Evolutionary conservation across 2,329 filamentous ascomycete species (phyloP).

Genomic region (Didymellaceae sp.): DNA sequence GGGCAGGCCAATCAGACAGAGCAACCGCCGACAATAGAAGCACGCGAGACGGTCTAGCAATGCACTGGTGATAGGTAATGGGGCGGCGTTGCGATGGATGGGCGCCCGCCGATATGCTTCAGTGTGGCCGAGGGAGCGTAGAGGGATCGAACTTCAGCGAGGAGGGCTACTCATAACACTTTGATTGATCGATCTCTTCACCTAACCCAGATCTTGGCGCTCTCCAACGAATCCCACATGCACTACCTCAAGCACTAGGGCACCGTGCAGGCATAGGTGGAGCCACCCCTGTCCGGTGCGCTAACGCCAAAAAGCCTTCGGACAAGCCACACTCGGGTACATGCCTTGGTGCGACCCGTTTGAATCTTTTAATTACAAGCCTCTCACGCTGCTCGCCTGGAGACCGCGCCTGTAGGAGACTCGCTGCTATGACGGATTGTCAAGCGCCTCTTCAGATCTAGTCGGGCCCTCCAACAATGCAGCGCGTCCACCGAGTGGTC

Average conservation of each 20-base stretch:
- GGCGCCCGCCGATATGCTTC: constrained; percentile 24
- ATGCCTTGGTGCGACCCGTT: constrained; percentile 15
- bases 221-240: constrained; percentile 11
- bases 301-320: constrained; percentile 10
- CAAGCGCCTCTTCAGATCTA: too few species aligned
- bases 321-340: constrained; percentile 18
- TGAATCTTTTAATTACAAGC: neutral
- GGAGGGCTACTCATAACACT: too few species aligned
- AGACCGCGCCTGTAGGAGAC: constrained; percentile 2
- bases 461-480: constrained; percentile 5
- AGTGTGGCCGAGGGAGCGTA: constrained; percentile 30
- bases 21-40: constrained; percentile 1
- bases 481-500: neutral
- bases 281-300: constrained; percentile 5
- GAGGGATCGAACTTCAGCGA: constrained; percentile 29
- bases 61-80: constrained; percentile 19
- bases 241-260: constrained; percentile 13
- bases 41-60: constrained; percentile 16
- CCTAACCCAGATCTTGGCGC: constrained; percentile 26
- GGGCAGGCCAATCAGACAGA: constrained; percentile 19
- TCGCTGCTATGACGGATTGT: neutral
- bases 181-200: too few species aligned
- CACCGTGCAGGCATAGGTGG: neutral
- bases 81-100: constrained; percentile 19
- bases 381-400: constrained; percentile 13